Evolutionary conservation across 1,284 basidiomycete species (phyloP).

Genomic region (Boletus calvinii): DNA sequence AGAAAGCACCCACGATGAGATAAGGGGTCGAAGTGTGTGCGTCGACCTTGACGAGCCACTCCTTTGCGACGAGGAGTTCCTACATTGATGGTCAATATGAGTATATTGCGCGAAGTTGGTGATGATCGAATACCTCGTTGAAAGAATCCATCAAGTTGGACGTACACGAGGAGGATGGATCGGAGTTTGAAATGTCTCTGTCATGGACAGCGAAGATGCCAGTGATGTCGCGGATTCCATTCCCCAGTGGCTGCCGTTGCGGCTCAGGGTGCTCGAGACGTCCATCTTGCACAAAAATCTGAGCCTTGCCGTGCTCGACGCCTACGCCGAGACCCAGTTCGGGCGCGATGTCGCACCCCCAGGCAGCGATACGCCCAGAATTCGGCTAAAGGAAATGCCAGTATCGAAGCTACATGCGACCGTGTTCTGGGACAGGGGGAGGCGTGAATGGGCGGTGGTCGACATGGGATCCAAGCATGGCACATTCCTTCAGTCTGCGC

Average conservation of each 20-base stretch:
- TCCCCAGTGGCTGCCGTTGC: conserved; percentile 39
- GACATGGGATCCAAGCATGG: conserved; percentile 84
- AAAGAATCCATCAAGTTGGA: conserved; percentile 46
- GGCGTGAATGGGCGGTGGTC: conserved; percentile 64
- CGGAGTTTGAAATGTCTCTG: conserved; percentile 25
- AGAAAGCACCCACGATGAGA: conserved; percentile 55
- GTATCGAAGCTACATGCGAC: conserved; percentile 79
- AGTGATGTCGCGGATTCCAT: conserved; percentile 14
- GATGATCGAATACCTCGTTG: conserved; percentile 44
- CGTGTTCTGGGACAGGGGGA: conserved; percentile 62
- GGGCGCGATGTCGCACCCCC: conserved; percentile 60
- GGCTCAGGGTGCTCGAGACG: conserved; percentile 55
- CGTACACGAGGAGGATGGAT: conserved; percentile 20
- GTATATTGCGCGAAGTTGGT: neutral
- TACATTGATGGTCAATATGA: conserved; percentile 27
- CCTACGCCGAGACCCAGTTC: conserved; percentile 62
- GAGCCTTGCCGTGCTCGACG: conserved; percentile 59
- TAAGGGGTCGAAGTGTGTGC: conserved; percentile 59
- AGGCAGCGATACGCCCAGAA: conserved; percentile 52
- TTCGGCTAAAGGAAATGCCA: conserved; percentile 77
- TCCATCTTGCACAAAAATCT: conserved; percentile 51
- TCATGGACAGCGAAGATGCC: conserved; percentile 16
- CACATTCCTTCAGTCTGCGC: conserved; percentile 53
- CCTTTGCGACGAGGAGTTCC: conserved; percentile 60
- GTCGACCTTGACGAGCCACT: conserved; percentile 72